Percentiles rank a stretch among this genome's conserved stretches.
phyloP scores from a whole-genome alignment of 805 yeast genomes.

The Ogataea glucozyma region DNA sequence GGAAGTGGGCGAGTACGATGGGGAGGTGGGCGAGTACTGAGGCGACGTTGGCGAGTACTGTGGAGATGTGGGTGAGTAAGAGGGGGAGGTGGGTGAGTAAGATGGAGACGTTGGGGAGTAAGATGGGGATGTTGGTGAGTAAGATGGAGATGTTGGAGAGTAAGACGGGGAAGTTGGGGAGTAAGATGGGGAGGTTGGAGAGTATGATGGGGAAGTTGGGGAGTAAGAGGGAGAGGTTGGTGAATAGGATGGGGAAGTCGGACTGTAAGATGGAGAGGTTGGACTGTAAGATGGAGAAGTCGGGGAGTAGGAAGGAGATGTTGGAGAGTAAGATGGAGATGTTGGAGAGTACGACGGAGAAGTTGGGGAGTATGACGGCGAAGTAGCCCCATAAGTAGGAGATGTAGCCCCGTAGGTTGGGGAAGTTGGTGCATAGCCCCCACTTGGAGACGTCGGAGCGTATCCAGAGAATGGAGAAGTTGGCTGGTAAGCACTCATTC shows the following conservation, averaged over 20 bases:
- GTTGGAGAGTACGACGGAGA: constrained; percentile 73
- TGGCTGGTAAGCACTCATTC: constrained; percentile 48
- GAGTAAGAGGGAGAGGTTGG: constrained; percentile 72
- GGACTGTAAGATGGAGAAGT: constrained; percentile 75
- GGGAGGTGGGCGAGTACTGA: constrained; percentile 73
- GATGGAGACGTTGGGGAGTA: constrained; percentile 81
- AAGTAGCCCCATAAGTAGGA: constrained; percentile 65
- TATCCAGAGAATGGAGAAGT: constrained; percentile 56
- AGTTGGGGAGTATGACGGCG: constrained; percentile 70
- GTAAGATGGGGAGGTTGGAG: constrained; percentile 79
- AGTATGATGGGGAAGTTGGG: constrained; percentile 71
- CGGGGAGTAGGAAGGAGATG: constrained; percentile 71
- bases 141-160: constrained; percentile 58
- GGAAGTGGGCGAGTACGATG: constrained; percentile 73
- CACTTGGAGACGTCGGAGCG: constrained; percentile 54
- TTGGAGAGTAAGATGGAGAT: constrained; percentile 60
- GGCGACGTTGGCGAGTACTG: constrained; percentile 80
- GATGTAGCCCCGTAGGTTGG: constrained; percentile 69
- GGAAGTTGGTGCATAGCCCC: constrained; percentile 68
- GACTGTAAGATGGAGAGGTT: constrained; percentile 60
- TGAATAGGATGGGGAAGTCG: constrained; percentile 72
- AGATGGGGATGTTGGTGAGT: constrained; percentile 66
- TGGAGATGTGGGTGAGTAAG: constrained; percentile 79
- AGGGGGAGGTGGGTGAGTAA: constrained; percentile 75
- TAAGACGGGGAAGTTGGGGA: constrained; percentile 73